phyloP scores from a whole-genome alignment of 805 yeast genomes.

The Metschnikowia amazonensis region DNA sequence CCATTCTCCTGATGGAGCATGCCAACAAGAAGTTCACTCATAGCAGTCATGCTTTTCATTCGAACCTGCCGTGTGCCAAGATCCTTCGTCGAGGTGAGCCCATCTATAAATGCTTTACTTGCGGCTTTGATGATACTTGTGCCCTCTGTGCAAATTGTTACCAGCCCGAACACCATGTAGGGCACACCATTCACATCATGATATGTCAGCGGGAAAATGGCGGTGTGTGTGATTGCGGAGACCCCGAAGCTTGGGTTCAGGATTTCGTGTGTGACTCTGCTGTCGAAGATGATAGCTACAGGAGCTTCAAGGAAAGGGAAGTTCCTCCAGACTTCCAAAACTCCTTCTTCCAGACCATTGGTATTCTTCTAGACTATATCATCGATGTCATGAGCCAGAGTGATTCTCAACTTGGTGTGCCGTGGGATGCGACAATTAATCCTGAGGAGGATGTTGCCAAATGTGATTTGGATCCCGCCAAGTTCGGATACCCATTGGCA shows the following conservation, averaged over 20 bases:
- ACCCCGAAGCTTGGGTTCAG: constrained; percentile 73
- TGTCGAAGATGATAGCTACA: constrained; percentile 19
- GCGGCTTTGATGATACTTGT: constrained; percentile 80
- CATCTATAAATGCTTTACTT: constrained; percentile 67
- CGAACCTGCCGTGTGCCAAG: constrained; percentile 68
- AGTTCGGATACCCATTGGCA: constrained; percentile 40
- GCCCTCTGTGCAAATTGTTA: constrained; percentile 79
- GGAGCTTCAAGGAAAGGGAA: constrained; percentile 4
- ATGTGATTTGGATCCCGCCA: constrained; percentile 33
- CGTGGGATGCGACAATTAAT: constrained; percentile 24
- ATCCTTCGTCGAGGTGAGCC: constrained; percentile 77
- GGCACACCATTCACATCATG: constrained; percentile 64
- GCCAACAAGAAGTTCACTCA: constrained; percentile 20
- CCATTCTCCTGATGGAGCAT: constrained; percentile 12
- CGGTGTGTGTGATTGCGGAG: constrained; percentile 89
- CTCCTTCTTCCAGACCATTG: constrained; percentile 41
- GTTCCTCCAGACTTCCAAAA: constrained; percentile 44
- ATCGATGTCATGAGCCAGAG: constrained; percentile 56
- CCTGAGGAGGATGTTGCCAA: constrained; percentile 28
- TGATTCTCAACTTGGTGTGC: constrained; percentile 35
- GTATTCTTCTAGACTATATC: constrained; percentile 52
- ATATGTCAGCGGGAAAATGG: constrained; percentile 67
- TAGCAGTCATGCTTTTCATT: constrained; percentile 44
- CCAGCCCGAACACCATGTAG: constrained; percentile 63
- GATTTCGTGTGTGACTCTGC: constrained; percentile 46